Evolutionary conservation across 176 grass and related monocot species (phyloP).

Genomic region (Carex littledalei): DNA sequence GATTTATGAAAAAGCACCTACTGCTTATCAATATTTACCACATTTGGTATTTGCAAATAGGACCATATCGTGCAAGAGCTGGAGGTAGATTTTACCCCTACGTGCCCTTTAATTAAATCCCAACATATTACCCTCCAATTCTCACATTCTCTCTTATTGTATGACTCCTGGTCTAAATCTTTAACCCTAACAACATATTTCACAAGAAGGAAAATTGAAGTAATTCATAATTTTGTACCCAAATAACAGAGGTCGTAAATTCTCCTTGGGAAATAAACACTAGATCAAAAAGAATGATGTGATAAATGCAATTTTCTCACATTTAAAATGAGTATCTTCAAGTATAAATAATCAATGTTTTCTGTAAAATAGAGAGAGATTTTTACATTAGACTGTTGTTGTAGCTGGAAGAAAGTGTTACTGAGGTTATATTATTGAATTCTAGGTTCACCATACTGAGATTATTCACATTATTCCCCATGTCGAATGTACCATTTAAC

Average conservation of each 20-base stretch:
- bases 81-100: background rate
- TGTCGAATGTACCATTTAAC: conserved; percentile 60
- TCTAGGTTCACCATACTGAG: conserved; percentile 37
- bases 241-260: background rate
- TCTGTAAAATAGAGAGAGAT: conserved; percentile 1
- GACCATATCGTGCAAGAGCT: background rate
- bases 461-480: conserved; percentile 37
- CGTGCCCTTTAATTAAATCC: background rate
- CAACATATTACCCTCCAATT: background rate
- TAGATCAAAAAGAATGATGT: background rate
- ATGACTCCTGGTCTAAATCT: background rate
- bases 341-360: background rate
- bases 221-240: background rate
- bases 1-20: background rate
- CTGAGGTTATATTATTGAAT: conserved; percentile 42
- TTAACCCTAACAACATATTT: background rate
- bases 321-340: background rate
- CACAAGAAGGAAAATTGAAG: background rate
- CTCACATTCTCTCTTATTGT: background rate
- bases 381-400: conserved; percentile 32
- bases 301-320: background rate
- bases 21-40: background rate
- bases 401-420: conserved; percentile 26
- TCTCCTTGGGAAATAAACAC: background rate
- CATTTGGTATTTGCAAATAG: background rate